Evolutionary conservation across 2,329 filamentous ascomycete species (phyloP).

Genomic region (Periconia macrospinosa): DNA sequence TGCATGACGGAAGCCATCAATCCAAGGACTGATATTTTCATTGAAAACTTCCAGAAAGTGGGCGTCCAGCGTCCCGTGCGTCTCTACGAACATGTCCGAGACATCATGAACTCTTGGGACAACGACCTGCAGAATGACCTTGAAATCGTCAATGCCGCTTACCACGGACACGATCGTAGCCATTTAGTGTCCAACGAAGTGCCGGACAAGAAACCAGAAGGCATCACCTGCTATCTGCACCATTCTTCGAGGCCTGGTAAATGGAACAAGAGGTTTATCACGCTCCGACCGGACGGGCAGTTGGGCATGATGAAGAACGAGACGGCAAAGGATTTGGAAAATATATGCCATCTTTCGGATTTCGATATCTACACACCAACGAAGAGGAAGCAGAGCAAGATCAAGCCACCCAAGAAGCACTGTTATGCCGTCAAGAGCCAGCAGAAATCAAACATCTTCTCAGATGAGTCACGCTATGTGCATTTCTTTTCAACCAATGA

Average conservation of each 20-base stretch:
- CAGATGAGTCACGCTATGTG: constrained; percentile 81
- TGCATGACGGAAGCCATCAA: constrained; percentile 66
- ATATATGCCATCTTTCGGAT: constrained; percentile 83
- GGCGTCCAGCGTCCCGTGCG: constrained; percentile 82
- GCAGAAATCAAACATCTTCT: constrained; percentile 82
- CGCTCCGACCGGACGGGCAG: constrained; percentile 73
- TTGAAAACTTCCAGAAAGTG: constrained; percentile 75
- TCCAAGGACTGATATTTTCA: constrained; percentile 66
- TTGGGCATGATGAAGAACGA: constrained; percentile 71
- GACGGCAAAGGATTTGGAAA: constrained; percentile 65
- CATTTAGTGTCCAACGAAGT: constrained; percentile 70
- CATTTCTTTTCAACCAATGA: constrained; percentile 91
- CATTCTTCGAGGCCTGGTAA: constrained; percentile 81
- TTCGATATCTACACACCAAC: constrained; percentile 88
- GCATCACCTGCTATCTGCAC: constrained; percentile 72
- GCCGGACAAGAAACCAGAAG: constrained; percentile 63
- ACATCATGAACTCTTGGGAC: constrained; percentile 93
- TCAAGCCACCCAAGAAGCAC: constrained; percentile 81
- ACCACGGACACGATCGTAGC: constrained; percentile 54
- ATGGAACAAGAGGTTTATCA: constrained; percentile 86
- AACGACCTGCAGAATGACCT: constrained; percentile 76
- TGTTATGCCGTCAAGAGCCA: constrained; percentile 92
- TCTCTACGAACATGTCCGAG: constrained; percentile 81
- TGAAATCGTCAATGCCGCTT: constrained; percentile 64
- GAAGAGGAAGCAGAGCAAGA: constrained; percentile 65